Percentiles rank a stretch among this genome's conserved stretches.
Conservation (phyloP, 148 eudicot species). For the Rhododendron kiyosumense region DNA sequence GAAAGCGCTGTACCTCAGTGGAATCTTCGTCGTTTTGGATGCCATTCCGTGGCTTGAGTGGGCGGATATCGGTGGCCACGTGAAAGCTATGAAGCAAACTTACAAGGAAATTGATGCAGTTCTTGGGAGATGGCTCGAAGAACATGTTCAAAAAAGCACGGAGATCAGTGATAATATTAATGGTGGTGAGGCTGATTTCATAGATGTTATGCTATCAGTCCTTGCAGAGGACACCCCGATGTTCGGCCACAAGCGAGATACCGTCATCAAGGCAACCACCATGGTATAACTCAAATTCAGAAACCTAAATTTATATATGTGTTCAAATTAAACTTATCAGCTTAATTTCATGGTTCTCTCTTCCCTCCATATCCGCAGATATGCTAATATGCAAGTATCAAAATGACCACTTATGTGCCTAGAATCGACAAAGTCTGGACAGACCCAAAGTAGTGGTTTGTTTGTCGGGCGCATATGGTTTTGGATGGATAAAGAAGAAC, state of each 20-base stretch:
- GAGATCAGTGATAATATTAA: not conserved
- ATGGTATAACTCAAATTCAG: conserved; percentile 12
- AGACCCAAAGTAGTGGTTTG: not conserved
- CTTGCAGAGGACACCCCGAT: not conserved
- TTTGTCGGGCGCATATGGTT: too few relatives aligned
- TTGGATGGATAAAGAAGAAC: too few relatives aligned
- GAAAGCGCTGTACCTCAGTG: conserved; percentile 17
- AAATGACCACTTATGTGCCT: not conserved
- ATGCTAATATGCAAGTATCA: not conserved
- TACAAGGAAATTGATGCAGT: conserved; percentile 29
- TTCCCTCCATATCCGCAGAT: too few relatives aligned
- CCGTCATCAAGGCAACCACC: conserved; percentile 20
- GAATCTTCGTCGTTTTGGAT: conserved; percentile 23
- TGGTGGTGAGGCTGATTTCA: conserved; percentile 21
- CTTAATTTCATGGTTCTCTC: not conserved
- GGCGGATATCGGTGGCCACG: conserved; percentile 44
- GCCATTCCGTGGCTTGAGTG: conserved; percentile 30
- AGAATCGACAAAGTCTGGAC: not conserved
- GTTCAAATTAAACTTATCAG: not conserved
- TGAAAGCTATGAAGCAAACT: conserved; percentile 33
- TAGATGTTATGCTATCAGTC: conserved; percentile 13
- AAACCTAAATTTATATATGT: not conserved
- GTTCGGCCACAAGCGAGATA: not conserved
- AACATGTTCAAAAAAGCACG: conserved; percentile 25
- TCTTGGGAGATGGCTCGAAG: conserved; percentile 35